A percentile compares a stretch with the other conserved stretches of the same genome.
Conservation (phyloP, 495 filamentous ascomycete species). For the Mytilinidion resinicola region DNA sequence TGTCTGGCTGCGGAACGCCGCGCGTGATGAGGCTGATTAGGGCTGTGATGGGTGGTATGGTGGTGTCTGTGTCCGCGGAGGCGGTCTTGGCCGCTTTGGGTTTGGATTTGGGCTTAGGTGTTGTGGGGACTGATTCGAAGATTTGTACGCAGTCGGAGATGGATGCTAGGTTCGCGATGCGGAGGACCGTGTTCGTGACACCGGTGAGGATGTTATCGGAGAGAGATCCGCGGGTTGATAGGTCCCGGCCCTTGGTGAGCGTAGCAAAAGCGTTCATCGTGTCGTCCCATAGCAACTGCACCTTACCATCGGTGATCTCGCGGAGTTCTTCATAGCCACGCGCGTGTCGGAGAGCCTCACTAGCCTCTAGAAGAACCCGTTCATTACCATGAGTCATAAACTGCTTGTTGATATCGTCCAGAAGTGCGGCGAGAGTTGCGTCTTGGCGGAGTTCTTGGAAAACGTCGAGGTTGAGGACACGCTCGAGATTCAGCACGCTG, state of each 20-base stretch:
- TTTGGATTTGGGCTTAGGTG: constrained; percentile 45
- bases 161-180: constrained; percentile 75
- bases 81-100: constrained; percentile 30
- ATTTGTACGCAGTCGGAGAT: constrained; percentile 69
- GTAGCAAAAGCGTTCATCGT: constrained; percentile 62
- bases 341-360: constrained; percentile 74
- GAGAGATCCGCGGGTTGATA: constrained; percentile 57
- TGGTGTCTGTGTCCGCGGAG: constrained; percentile 6
- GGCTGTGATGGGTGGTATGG: constrained; percentile 49
- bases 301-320: constrained; percentile 72
- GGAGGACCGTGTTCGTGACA: constrained; percentile 71
- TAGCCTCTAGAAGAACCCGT: constrained; percentile 77
- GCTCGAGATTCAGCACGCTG: constrained; percentile 78
- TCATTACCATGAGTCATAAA: constrained; percentile 86
- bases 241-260: constrained; percentile 60
- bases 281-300: constrained; percentile 80
- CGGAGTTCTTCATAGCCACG: constrained; percentile 78
- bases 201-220: constrained; percentile 55
- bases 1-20: constrained; percentile 44
- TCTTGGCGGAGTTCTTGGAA: constrained; percentile 87
- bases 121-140: constrained; percentile 53
- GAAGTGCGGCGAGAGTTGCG: constrained; percentile 68
- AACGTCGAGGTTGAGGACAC: constrained; percentile 76
- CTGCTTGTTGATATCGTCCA: constrained; percentile 91
- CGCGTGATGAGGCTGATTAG: constrained; percentile 63